A percentile compares a stretch with the other conserved stretches of the same genome.
These are phyloP conservation scores for Cladosporium sp. DNA, from an alignment of 2,329 filamentous ascomycete species.

Conservation along the genomic window DNA sequence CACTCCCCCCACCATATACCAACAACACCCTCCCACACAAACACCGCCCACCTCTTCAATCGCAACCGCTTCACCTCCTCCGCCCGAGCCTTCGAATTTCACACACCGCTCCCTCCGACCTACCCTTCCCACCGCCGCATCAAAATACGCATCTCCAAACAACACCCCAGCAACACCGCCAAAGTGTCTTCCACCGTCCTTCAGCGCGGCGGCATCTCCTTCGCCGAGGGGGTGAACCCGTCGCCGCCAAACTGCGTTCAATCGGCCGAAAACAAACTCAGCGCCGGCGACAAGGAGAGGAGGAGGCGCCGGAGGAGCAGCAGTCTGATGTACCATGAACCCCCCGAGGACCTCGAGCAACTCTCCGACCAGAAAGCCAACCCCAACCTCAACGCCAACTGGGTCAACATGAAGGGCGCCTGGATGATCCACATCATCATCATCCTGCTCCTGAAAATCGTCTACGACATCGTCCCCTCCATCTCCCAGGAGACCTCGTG, in stretches of 20 bases:
- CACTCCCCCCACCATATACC: too few species aligned
- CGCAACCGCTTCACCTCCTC: neutral
- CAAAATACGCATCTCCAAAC: neutral
- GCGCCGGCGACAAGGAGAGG: slow-evolving; percentile 52
- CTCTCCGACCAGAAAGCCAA: slow-evolving; percentile 92
- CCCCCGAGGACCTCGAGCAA: slow-evolving; percentile 92
- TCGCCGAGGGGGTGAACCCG: slow-evolving; percentile 70
- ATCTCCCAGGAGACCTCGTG: slow-evolving; percentile 97
- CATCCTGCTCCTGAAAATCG: slow-evolving; percentile 86
- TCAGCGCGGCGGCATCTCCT: slow-evolving; percentile 78
- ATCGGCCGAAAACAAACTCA: slow-evolving; percentile 40
- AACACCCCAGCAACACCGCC: slow-evolving; percentile 63
- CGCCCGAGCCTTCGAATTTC: neutral
- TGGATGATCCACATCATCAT: slow-evolving; percentile 97
- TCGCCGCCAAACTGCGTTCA: slow-evolving; percentile 26
- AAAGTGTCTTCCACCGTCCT: slow-evolving; percentile 93
- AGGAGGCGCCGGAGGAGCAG: slow-evolving; percentile 84
- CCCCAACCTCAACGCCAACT: slow-evolving; percentile 95
- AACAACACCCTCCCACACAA: neutral
- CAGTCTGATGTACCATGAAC: slow-evolving; percentile 97
- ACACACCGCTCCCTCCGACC: neutral
- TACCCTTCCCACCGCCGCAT: neutral
- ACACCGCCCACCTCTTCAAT: neutral
- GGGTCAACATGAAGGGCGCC: slow-evolving; percentile 98
- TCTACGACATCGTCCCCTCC: slow-evolving; percentile 94